phyloP scores from a whole-genome alignment of 306 rosid genomes.

The Cyamopsis tetragonoloba region DNA sequence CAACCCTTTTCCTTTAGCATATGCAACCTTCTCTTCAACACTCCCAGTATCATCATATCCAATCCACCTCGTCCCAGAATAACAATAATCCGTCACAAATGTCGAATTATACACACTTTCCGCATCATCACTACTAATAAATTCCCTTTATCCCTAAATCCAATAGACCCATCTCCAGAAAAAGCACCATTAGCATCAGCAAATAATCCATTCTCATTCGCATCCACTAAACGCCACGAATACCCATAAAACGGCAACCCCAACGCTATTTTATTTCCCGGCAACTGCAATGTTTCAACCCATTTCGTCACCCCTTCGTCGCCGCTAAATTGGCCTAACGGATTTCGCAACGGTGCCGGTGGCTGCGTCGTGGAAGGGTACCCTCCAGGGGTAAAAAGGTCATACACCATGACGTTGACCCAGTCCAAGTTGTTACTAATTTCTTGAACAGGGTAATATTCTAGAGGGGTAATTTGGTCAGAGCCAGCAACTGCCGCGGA shows the following conservation, averaged over 20 bases:
- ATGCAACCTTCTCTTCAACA: constrained; percentile 28
- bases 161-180: constrained; percentile 11
- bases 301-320: constrained; percentile 31
- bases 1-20: constrained; percentile 35
- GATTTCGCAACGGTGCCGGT: constrained; percentile 26
- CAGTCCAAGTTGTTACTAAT: constrained; percentile 26
- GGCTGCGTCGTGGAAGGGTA: constrained; percentile 6
- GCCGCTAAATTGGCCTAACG: constrained; percentile 11
- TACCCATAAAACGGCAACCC: constrained; percentile 47
- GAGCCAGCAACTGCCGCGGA: constrained; percentile 35
- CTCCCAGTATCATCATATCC: constrained; percentile 47
- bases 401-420: constrained; percentile 40
- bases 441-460: constrained; percentile 2
- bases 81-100: constrained; percentile 38
- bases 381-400: constrained; percentile 25
- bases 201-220: constrained; percentile 22
- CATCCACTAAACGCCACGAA: constrained; percentile 26
- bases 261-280: constrained; percentile 17
- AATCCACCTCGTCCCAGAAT: constrained; percentile 34
- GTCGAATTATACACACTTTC: constrained; percentile 22
- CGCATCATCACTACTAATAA: constrained; percentile 2
- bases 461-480: constrained; percentile 17
- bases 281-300: constrained; percentile 24
- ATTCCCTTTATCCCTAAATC: constrained; percentile 1
- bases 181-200: constrained; percentile 16